phyloP scores from a whole-genome alignment of 208 protist species.

The Wallacemonas sp. region DNA sequence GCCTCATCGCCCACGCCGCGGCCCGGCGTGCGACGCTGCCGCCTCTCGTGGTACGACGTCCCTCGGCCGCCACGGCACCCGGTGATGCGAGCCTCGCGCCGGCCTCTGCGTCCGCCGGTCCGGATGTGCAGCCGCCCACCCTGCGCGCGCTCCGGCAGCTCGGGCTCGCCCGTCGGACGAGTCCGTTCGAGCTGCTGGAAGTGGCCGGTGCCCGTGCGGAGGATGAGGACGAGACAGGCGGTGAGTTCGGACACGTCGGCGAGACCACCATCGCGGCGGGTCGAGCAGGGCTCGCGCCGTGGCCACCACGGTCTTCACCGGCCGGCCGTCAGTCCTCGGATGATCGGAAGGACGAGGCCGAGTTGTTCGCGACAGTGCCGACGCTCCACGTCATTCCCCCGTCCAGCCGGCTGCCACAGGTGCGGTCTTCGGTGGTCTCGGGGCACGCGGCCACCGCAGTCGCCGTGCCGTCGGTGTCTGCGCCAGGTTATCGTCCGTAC shows the following conservation, averaged over 20 bases:
- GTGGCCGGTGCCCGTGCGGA: neutral
- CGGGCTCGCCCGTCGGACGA: neutral
- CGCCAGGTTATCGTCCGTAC: too few species aligned
- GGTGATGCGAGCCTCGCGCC: neutral
- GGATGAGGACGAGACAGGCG: neutral
- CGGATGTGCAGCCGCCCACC: conserved; percentile 4
- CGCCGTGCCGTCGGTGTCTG: too few species aligned
- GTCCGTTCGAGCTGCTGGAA: conserved; percentile 8
- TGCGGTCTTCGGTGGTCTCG: too few species aligned
- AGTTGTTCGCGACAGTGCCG: too few species aligned
- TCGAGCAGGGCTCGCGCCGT: neutral
- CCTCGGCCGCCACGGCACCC: neutral
- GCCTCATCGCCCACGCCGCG: neutral
- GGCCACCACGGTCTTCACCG: too few species aligned
- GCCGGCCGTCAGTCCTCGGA: too few species aligned
- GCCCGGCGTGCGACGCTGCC: neutral
- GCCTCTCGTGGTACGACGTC: neutral
- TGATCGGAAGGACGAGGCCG: too few species aligned
- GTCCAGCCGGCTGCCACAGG: too few species aligned
- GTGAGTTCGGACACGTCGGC: neutral
- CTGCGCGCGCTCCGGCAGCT: conserved; percentile 10
- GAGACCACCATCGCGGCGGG: neutral
- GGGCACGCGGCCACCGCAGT: too few species aligned
- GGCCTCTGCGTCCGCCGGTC: neutral
- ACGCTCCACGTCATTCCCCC: too few species aligned